These are phyloP conservation scores for Sugiyamaella xylanicola DNA, from an alignment of 1,139 yeast genomes.

Conservation along the genomic window DNA sequence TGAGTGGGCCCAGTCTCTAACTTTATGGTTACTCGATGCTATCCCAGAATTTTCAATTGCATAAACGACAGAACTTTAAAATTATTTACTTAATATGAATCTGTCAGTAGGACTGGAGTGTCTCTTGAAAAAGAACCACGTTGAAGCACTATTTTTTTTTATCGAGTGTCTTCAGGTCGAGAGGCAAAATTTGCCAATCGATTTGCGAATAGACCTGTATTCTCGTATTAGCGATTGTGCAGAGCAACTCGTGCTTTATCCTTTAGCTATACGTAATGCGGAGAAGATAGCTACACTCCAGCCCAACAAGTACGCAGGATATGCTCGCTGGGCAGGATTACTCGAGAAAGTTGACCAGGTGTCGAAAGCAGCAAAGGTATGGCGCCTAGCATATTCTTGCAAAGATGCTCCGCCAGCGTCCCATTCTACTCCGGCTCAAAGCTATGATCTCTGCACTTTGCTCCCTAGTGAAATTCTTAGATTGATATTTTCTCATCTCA, in stretches of 20 bases:
- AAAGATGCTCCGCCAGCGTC: background rate
- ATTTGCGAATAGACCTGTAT: background rate
- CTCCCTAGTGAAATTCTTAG: background rate
- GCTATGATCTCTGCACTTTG: background rate
- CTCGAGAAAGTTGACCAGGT: background rate
- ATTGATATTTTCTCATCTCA: background rate
- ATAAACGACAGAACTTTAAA: no score
- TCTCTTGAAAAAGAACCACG: background rate
- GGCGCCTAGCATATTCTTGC: background rate
- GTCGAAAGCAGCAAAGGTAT: background rate
- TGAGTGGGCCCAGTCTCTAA: no score
- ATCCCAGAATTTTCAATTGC: no score
- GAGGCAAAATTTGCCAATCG: background rate
- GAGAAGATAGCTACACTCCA: background rate
- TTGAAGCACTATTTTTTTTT: background rate
- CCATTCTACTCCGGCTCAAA: background rate
- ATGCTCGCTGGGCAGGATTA: background rate
- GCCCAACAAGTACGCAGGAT: background rate
- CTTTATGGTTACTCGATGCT: no score
- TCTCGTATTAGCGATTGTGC: background rate
- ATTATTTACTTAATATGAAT: no score
- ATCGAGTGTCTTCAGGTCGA: background rate
- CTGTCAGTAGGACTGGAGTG: background rate
- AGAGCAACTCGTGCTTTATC: background rate
- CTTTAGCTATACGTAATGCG: background rate